Evolutionary conservation across 805 yeast species (phyloP), one percentile per base, ranked within the genome.

Genomic region (Metschnikowia borealis): DNA sequence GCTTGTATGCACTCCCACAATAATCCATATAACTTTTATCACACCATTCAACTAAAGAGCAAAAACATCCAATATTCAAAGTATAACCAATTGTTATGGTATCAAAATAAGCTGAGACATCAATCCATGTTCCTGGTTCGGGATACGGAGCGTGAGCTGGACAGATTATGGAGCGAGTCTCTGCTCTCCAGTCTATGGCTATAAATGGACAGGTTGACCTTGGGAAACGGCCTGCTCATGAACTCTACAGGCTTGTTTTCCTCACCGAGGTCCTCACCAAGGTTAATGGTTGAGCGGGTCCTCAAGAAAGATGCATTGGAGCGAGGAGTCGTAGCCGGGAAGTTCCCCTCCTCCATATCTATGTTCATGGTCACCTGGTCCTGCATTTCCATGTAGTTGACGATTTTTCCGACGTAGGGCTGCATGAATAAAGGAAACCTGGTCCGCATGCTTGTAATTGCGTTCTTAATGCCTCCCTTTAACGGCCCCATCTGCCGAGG

Each of bases 221-320:
- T 43, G 2, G 40, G 17, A 38, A 73, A 73, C 3, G 77, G 78
- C 53, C 66, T 69, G 61, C 62, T 69, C 51, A 72, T 51, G 51
- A 71, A 70, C 11, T 35, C 40, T 40, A 36, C 8, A n/a, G 46
- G 39, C 23, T 26, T 51, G 20, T 42, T 36, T 11, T 52, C 56
- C 17, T 54, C 50, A 7, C 40, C 40, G 1, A 26, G 21, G 10
- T 52, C 54, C 11, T 43, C 51, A 5, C 48, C 44, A 48, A 72
- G 62, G 45, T 64, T 70, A 18, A 70, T 62, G 5, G 67, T 62
- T 38, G 73, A 70, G 45, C 78, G 52, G 2, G 78, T 72, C 29
- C 78, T 57, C 23, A 73, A 59, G 13, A 66, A 67, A 0, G 68
- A 61, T 5, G 53, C 60, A 6, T 44, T 44, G 31, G 49, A 48